A percentile compares a stretch with the other conserved stretches of the same genome.
These are phyloP conservation scores for Monosporascus sp. DNA, from an alignment of 2,329 filamentous ascomycete genomes.

Conservation along the genomic window DNA sequence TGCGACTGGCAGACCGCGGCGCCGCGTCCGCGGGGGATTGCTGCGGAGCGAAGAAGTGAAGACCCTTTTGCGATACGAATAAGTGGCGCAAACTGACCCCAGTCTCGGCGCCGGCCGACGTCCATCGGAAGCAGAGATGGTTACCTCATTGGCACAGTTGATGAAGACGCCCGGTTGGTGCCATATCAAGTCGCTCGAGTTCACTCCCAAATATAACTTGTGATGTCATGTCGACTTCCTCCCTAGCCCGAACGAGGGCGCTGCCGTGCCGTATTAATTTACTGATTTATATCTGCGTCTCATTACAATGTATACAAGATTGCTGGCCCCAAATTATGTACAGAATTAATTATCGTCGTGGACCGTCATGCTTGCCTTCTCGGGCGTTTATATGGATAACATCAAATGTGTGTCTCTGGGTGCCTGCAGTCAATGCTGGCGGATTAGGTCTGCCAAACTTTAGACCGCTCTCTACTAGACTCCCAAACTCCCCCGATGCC, in stretches of 20 bases:
- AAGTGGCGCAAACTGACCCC: no score
- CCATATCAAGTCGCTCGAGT: no score
- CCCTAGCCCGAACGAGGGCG: neutral
- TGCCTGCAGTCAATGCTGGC: conserved; percentile 1
- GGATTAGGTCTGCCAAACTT: neutral
- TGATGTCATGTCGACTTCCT: neutral
- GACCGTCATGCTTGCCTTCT: conserved; percentile 7
- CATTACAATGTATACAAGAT: conserved; percentile 16
- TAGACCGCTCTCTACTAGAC: neutral
- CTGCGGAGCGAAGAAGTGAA: conserved; percentile 37
- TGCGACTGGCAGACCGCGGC: conserved; percentile 41
- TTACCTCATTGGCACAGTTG: no score
- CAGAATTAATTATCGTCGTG: conserved; percentile 14
- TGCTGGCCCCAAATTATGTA: conserved; percentile 15
- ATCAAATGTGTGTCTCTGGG: conserved; percentile 8
- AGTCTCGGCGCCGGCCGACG: no score
- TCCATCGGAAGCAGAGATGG: no score
- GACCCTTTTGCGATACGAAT: neutral
- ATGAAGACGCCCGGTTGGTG: no score
- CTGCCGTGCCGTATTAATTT: conserved; percentile 7
- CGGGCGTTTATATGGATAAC: conserved; percentile 3
- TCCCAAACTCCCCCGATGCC: neutral
- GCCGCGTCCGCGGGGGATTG: conserved; percentile 45
- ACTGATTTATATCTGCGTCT: conserved; percentile 10
- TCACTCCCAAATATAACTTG: neutral